Conservation (phyloP, 306 rosid genomes). For the Gleditsia sinensis region DNA sequence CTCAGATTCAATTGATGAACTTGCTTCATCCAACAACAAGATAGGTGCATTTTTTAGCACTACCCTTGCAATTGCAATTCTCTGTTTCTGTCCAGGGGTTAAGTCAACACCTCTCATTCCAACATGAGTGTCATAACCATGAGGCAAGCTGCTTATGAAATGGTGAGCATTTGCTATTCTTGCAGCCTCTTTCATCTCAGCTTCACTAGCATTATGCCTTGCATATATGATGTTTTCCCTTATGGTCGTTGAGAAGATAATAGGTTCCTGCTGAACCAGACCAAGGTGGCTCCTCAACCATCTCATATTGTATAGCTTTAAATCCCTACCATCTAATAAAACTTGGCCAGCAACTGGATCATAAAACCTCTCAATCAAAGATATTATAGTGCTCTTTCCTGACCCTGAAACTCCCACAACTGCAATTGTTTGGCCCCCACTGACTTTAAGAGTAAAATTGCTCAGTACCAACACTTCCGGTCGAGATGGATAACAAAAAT, state of each 20-base stretch:
- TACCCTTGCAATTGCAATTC: conserved; percentile 97
- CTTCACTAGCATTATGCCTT: conserved; percentile 97
- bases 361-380: conserved; percentile 92
- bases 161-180: conserved; percentile 99
- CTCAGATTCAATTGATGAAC: conserved; percentile 97
- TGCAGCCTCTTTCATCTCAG: conserved; percentile 98
- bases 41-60: conserved; percentile 95
- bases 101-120: conserved; percentile 99
- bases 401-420: conserved; percentile 99
- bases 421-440: conserved; percentile 95
- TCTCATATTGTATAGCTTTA: conserved; percentile 86
- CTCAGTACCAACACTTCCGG: conserved; percentile 93
- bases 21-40: conserved; percentile 94
- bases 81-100: conserved; percentile 99
- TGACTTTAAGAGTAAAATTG: conserved; percentile 92
- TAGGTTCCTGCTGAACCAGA: conserved; percentile 98
- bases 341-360: conserved; percentile 99
- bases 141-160: conserved; percentile 96
- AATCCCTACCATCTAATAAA: conserved; percentile 88
- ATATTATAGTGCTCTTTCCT: conserved; percentile 96
- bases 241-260: conserved; percentile 93
- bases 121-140: conserved; percentile 97
- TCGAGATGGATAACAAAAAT: conserved; percentile 96
- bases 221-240: conserved; percentile 98
- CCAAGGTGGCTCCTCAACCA: conserved; percentile 98